Evolutionary conservation across 2,329 filamentous ascomycete genomes (phyloP), one percentile per base, ranked within the genome.

Genomic region (Ascochyta koolunga): DNA sequence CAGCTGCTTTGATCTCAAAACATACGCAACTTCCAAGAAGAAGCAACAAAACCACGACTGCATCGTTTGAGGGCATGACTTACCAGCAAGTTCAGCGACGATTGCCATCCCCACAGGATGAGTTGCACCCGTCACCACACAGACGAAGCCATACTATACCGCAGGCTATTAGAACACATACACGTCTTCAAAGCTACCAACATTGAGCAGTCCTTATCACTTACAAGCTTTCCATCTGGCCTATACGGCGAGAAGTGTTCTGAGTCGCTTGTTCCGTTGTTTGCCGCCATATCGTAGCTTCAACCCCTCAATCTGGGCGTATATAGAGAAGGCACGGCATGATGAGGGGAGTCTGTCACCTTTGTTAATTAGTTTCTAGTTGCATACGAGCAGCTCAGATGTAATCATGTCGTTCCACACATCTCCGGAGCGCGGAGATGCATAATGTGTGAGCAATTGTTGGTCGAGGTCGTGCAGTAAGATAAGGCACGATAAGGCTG

Each of bases 91-190:
- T 65, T 88, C 85, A 36, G 77, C 71, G 16, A 85, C 80, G 50
- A 87, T 86, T 22, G 85, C 84, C 60, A 79, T 79, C 8, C 85
- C 85, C 13, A 88, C 79, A 2, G 85, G 82, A 63, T 86, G 83
- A 1, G 82, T 82, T 21, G 85, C 83, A 13, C 85, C 84, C 0
- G 84, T 86, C 5, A 88, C 85, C 13, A 88, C 80, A 61, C 85
- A 87, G 18, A 87, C 82, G 61, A 87, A 87, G 37, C 85, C 85
- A 70, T 87, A 85, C 79, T 85, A 56, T 11, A 38, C 18, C 27
- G 16, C 4, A 4, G 10, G 19, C 5, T 15, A 36, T 54, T 22
- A 53, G 44, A 25, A 24, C 16, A 19, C 13, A 29, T 32, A 13
- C 15, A 40, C 5, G 16, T 22, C 35, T 24, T 25, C 37, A n/a